Conservation (phyloP, 345 rosid species). For the Eucalyptus curtisii region DNA sequence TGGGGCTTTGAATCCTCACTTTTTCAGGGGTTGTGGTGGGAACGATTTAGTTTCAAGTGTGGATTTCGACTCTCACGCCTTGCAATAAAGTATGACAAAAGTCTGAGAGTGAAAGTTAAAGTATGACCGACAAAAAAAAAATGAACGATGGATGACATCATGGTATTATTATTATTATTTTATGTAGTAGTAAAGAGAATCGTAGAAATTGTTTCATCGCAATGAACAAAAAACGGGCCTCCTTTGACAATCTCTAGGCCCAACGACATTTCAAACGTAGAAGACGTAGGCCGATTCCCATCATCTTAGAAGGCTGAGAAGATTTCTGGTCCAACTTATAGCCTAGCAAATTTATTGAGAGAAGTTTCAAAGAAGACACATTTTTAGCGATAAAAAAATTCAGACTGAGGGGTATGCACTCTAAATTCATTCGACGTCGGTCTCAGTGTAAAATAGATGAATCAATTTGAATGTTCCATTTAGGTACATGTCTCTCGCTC, state of each 20-base stretch:
- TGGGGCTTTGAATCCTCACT: no score
- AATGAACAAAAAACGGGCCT: not conserved
- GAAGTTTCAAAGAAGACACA: not conserved
- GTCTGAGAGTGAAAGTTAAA: no score
- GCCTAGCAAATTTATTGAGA: not conserved
- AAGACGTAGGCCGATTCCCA: not conserved
- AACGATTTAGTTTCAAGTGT: no score
- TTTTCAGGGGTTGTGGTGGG: no score
- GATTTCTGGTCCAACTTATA: not conserved
- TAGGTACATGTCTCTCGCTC: not conserved
- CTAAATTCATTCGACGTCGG: not conserved
- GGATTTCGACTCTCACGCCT: fast-evolving
- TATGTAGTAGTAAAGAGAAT: not conserved
- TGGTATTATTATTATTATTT: no score
- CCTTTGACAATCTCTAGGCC: not conserved
- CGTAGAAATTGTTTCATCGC: not conserved
- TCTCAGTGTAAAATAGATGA: not conserved
- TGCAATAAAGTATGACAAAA: fast-evolving
- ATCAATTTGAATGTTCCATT: not conserved
- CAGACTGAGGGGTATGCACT: not conserved
- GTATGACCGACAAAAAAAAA: no score
- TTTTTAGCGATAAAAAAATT: not conserved
- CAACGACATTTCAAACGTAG: not conserved
- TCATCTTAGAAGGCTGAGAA: not conserved
- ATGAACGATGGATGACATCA: not conserved